Base-by-base conservation (phyloP, 2,329 filamentous ascomycete genomes). In the Penicillium sp. region DNA sequence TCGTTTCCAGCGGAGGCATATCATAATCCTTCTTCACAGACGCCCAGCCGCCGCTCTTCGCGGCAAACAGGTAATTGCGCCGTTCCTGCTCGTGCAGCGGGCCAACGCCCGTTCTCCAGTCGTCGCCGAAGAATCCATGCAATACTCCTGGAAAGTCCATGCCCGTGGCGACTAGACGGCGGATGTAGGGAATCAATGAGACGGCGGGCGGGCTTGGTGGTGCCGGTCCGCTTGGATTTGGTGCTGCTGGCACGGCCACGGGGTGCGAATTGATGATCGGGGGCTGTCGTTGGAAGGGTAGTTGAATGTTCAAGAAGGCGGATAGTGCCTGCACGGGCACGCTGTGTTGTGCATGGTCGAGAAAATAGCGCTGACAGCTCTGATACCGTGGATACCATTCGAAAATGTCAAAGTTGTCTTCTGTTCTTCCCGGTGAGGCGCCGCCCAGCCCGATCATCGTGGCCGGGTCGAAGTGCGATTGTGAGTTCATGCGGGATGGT, bases 61-160 rank as follows among this genome's bases (percentile, higher is more conserved):
- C 91, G 0, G 94, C 91, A 73, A 98, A 98, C 37, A 99, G 84
- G 73, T 95, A 99, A 74, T 99, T 99, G 57, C 92, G 86, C 54
- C 95, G 86, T 77, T 99, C 95, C 64, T 90, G 88, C 74, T 97
- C 91, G 72, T 96, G 90, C 60, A 97, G 81, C 11, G 88, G 86
- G 0, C 92, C 90, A 51, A 98, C 84, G 1, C 95, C 95, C 20
- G 84, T 81, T 37, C 81, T 77, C 91, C 93, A 99, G 72, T 96
- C 90, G 65, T 97, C 91, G n/a, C 95, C 95, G 69, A 98, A 99
- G 79, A 97, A 96, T 11, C 92, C 92, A 72, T 96, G 91, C 61
- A 99, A 81, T n/a, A 98, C 88, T 0, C 88, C 88, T 0, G 90
- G 88, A 42, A 88, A 88, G 75, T 98, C 95, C 79, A 96, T 95